Conservation (phyloP, 129 eudicot genomes). For the Scalesia atractyloides region DNA sequence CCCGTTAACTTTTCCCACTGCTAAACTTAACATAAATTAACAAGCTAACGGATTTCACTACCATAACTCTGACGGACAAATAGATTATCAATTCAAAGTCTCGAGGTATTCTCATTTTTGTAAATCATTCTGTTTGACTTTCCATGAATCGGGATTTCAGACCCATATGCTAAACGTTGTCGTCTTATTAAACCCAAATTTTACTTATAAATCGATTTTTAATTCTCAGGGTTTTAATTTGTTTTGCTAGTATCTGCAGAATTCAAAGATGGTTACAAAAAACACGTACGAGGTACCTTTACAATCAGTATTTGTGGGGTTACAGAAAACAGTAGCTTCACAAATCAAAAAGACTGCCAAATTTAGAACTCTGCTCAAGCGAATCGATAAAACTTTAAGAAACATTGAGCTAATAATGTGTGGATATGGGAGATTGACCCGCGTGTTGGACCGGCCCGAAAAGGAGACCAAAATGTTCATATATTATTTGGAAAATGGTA, state of each 20-base stretch:
- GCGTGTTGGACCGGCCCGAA: conserved; percentile 18
- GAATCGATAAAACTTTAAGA: conserved; percentile 18
- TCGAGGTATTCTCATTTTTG: not conserved
- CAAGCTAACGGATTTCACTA: not conserved
- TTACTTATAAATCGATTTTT: not conserved
- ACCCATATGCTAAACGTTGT: not conserved
- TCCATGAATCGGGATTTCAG: not conserved
- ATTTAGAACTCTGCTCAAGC: conserved; percentile 30
- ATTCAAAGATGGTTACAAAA: conserved; percentile 7
- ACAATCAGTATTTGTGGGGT: conserved; percentile 3
- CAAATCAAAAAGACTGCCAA: conserved; percentile 5
- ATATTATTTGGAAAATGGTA: conserved; percentile 15
- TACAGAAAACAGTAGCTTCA: conserved; percentile 11
- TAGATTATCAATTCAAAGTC: not conserved
- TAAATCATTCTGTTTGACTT: not conserved
- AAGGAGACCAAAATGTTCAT: conserved; percentile 24
- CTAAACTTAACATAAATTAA: not conserved
- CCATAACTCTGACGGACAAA: too few species aligned
- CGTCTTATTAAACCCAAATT: not conserved
- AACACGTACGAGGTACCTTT: conserved; percentile 7
- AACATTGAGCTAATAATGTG: conserved; percentile 3
- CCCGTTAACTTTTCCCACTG: not conserved
- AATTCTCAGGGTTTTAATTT: conserved; percentile 18
- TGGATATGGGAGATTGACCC: not conserved
- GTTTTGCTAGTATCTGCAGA: not conserved